Base-by-base conservation (phyloP, 2,329 filamentous ascomycete genomes). In the Monilinia laxa region DNA sequence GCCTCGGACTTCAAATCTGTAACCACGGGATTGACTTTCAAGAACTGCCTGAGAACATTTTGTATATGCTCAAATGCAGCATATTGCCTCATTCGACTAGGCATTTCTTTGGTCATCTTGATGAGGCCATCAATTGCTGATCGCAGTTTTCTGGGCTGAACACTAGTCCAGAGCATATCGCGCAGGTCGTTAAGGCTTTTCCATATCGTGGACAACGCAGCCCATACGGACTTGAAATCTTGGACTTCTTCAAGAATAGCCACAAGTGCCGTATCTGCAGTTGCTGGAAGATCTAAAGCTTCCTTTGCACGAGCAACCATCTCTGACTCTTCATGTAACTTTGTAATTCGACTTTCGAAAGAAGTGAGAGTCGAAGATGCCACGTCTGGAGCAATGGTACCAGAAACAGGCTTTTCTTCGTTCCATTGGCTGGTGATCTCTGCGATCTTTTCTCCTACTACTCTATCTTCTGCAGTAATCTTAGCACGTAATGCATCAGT, bases 11-110 rank as follows among this genome's bases (percentile, higher is more conserved):
- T 97, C 78, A 99, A 84, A 71, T 99, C 95, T 5, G 88, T 86
- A 4, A 99, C 84, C 45, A 97, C 84, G 14, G 89, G 84, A 75
- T 98, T 99, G 73, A 96, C 92, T 78, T 97, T 98, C 70, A 97
- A 84, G 59, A 96, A 85, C 69, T 93, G 89, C 55, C 93, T 90
- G 52, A 99, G 85, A 40, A 96, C 91, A 70, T 87, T 92, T 77
- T 99, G 96, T 51, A 99, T 93, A 75, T 99, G 94, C 78, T 99
- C 96, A 76, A 99, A 99, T n/a, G 96, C 96, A 73, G 96, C 94
- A 78, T 99, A 99, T 76, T 99, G 96, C 68, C 96, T 89, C 94
- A 99, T 98, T 68, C 95, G 89, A 79, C 93, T 97, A 0, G 96
- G 95, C 95, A 99, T 98, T 70, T 98, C 94, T 80, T 97, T 98